Base-by-base conservation (phyloP, 2,329 filamentous ascomycete genomes). In the Fusarium algeriense region DNA sequence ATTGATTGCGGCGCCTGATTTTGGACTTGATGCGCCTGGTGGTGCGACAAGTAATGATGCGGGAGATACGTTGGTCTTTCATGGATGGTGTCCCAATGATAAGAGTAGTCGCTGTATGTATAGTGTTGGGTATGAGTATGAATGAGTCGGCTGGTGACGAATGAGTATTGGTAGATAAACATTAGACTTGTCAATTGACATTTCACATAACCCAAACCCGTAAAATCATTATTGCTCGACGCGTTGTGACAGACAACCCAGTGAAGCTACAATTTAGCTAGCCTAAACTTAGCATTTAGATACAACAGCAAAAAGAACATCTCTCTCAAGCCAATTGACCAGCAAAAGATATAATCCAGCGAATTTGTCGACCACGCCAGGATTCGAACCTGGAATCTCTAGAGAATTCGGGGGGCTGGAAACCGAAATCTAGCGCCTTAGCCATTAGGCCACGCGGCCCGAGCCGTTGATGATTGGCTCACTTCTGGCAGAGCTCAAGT, bases 301-400 rank as follows among this genome's bases (percentile, higher is more conserved):
- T n/a, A 17, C 17, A 15, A 11, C 14, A 14, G 17, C 55, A 28
- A 28, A 35, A 60, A 44, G 3, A 15, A 12, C 1, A 17, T 14
- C 9, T 14, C 0, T 35, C 15, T 11, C 20, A 13, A 17, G 5
- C 10, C 4, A 19, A 20, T 4, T n/a, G 19, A 26, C 11, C 14
- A 7, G 14, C 20, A 61, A 58, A 65, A 64, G 6, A 12, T 7
- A 3, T 7, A 1, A 6, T 13, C 26, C 26, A 35, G 28, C 4
- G 7, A 26, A 37, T 12, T 23, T 26, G 4, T 66, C 61, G 63
- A 66, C 63, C 63, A 48, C 63, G 63, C 35, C 62, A 66, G 63
- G 63, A 67, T 28, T 66, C 63, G 63, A 66, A 66, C 63, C 63
- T 66, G 62, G 35, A 66, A 66, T 66, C 63, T 66, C 63, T 66